Conservation (phyloP, 2,329 filamentous ascomycete species). For the Lojkania enalia region DNA sequence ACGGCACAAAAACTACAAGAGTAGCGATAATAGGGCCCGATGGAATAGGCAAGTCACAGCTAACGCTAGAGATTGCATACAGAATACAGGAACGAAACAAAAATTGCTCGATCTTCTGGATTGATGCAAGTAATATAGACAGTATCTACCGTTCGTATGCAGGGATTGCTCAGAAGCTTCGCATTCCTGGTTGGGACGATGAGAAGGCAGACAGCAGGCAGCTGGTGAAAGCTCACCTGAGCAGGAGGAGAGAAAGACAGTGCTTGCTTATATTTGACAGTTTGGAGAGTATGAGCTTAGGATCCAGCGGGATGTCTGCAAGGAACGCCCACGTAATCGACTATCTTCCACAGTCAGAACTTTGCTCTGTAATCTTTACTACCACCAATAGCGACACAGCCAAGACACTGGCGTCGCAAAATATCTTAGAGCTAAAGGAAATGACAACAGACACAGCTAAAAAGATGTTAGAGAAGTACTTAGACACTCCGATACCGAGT, state of each 20-base stretch:
- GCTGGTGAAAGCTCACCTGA: slow-evolving; percentile 6
- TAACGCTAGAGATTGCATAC: slow-evolving; percentile 35
- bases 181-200: slow-evolving; percentile 23
- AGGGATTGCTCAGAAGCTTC: slow-evolving; percentile 30
- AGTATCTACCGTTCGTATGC: slow-evolving; percentile 45
- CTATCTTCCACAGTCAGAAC: slow-evolving; percentile 7
- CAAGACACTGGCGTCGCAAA: slow-evolving; percentile 15
- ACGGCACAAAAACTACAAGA: slow-evolving; percentile 2
- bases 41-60: background rate
- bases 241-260: slow-evolving; percentile 1
- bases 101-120: background rate
- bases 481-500: slow-evolving; percentile 9
- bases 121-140: slow-evolving; percentile 26
- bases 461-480: slow-evolving; percentile 21
- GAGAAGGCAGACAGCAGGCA: slow-evolving; percentile 5
- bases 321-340: slow-evolving; percentile 4
- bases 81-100: background rate
- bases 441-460: slow-evolving; percentile 18
- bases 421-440: slow-evolving; percentile 19
- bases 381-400: slow-evolving; percentile 6
- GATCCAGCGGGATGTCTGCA: background rate
- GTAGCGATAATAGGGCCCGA: background rate
- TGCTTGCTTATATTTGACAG: slow-evolving; percentile 15
- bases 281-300: slow-evolving; percentile 10
- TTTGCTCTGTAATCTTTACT: slow-evolving; percentile 6